These are phyloP conservation scores for Pyrenochaeta sp. DNA, from an alignment of 2,329 filamentous ascomycete genomes.

Conservation along the genomic window DNA sequence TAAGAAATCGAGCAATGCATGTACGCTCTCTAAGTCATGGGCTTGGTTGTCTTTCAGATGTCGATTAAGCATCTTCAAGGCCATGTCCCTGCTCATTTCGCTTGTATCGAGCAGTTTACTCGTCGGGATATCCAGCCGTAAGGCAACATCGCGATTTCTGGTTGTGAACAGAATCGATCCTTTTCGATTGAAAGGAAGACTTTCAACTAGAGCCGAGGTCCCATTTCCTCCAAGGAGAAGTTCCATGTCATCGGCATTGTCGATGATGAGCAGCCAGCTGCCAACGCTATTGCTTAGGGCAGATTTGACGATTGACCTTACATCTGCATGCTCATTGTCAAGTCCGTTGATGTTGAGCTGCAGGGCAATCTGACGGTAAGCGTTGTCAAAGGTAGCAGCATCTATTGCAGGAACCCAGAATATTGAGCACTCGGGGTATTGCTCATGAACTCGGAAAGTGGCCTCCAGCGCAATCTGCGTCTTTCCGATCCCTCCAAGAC, in stretches of 20 bases:
- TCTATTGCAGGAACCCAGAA: conserved; percentile 32
- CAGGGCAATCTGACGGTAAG: conserved; percentile 14
- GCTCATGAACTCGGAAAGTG: conserved; percentile 30
- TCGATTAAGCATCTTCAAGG: conserved; percentile 1
- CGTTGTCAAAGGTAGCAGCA: conserved; percentile 29
- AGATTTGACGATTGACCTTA: conserved; percentile 28
- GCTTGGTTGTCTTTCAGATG: neutral
- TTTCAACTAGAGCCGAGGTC: too few species aligned
- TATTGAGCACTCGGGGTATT: conserved; percentile 18
- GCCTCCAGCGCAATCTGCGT: conserved; percentile 42
- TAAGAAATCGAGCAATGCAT: neutral
- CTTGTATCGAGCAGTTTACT: conserved; percentile 23
- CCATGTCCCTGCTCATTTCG: conserved; percentile 19
- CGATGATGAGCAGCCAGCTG: too few species aligned
- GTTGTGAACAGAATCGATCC: conserved; percentile 46
- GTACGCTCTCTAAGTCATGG: neutral
- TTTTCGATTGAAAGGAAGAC: conserved; percentile 24
- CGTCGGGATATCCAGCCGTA: conserved; percentile 7
- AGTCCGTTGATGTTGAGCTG: conserved; percentile 17
- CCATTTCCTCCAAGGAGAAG: too few species aligned
- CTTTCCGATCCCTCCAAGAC: conserved; percentile 43
- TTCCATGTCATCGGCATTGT: too few species aligned
- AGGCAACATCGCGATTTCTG: conserved; percentile 4
- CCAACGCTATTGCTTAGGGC: conserved; percentile 23
- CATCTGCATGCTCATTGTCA: conserved; percentile 14